Evolutionary conservation across 495 filamentous ascomycete species (phyloP), one percentile per base, ranked within the genome.

Genomic region (Podospora pseudopauciseta): DNA sequence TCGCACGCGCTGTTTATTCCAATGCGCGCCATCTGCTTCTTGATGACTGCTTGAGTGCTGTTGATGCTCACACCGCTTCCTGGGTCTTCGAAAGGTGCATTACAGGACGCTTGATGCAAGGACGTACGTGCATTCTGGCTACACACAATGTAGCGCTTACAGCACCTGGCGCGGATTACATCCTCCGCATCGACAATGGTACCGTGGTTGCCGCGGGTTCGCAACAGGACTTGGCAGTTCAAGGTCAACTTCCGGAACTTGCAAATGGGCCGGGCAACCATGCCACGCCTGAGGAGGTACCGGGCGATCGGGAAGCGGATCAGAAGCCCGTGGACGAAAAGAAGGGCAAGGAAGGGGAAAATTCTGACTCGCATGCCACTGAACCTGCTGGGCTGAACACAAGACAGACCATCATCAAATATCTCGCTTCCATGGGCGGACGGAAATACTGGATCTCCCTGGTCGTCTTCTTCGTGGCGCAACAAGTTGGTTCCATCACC

Each of bases 141-240:
- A 74, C 72, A 5, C 72, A 74, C 55, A 44, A 71, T 62, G 65
- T 69, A 20, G 30, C 49, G 19, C 61, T 70, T 20, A 49, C 58
- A 27, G 57, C 28, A 0, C 39, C 64, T 2, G 39, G 65, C 20
- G 64, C 65, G 4, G 65, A 64, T 15, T 61, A 61, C 34, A 44
- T 66, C 26, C 60, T 67, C 30, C 15, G n/a, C 27, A 13, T 67
- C 55, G 60, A 57, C 26, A 63, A 65, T 34, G 68, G 68, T n/a
- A 66, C 30, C n/a, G 58, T 66, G 3, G 28, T 64, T 49, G 67
- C 54, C 27, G 19, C 59, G 60, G 66, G 66, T 54, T 63, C 66
- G 6, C 60, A 6, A 63, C 49, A 27, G 13, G 66, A 68, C 23
- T 57, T 68, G 66, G 53, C 60, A 30, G 49, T 30, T 65, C 54